Evolutionary conservation across 2,329 filamentous ascomycete genomes (phyloP), one percentile per base, ranked within the genome.

Genomic region (Cladophialophora bantiana): DNA sequence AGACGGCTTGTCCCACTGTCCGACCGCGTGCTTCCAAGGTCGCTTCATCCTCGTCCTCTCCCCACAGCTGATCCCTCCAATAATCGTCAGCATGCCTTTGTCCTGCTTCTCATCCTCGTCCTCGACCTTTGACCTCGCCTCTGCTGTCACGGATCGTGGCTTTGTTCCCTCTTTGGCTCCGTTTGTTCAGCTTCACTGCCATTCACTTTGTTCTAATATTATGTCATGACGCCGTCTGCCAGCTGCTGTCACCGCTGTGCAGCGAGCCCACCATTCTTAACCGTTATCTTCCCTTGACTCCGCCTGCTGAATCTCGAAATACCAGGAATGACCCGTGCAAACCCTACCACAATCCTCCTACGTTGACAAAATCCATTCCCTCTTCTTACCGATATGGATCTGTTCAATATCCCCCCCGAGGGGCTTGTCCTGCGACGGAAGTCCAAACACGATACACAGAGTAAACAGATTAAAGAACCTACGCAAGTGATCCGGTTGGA

Each of bases 401-500:
- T 55, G 12, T 60, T 72, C 52, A 62, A 52, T 38, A 55, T 74
- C 26, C 70, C 72, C 56, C 32, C 67, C 4, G 61, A 69, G 60
- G 66, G 68, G 35, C 62, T 69, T 55, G 38, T 55, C 15, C 55
- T 69, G 9, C 58, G 59, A 20, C 68, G 67, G 32, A 52, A 38
- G 20, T 20, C 61, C 55, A 48, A 66, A 54, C 38, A 45, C 34
- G 31, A 61, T 38, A 13, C 50, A 53, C 20, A 38, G 7, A 65
- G 61, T 36, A 63, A 70, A 56, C 38, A 54, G 3, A 55, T 52
- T 3, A 57, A 53, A 18, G 79, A 78, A 73, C 74, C 77, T 15
- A 70, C 75, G 40, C 81, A 83, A 73, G 78, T 82, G 63, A 80
- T 84, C 77, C 81, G 80, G 68, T 71, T 84, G 69, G 79, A 81